These are phyloP conservation scores for Myrica gale DNA, from an alignment of 306 rosid species.

Conservation along the genomic window DNA sequence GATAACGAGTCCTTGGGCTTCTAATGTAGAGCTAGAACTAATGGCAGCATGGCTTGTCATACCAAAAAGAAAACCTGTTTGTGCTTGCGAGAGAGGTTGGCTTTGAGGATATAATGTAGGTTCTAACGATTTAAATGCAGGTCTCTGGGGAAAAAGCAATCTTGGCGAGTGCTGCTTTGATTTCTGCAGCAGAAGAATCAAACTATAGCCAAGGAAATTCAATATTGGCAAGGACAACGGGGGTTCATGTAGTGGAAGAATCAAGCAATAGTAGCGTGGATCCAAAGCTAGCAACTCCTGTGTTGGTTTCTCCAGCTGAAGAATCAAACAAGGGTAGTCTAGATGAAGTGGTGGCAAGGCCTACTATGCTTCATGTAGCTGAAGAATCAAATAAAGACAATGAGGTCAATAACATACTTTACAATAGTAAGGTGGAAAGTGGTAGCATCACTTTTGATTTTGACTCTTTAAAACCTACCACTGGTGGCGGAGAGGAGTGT, in stretches of 20 bases:
- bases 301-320: slow-evolving; percentile 21
- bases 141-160: slow-evolving; percentile 28
- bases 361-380: slow-evolving; percentile 16
- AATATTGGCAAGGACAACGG: slow-evolving; percentile 6
- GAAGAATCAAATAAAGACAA: slow-evolving; percentile 18
- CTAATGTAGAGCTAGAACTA: too few relatives aligned
- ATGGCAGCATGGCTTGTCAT: too few relatives aligned
- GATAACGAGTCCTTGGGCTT: too few relatives aligned
- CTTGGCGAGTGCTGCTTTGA: slow-evolving; percentile 4
- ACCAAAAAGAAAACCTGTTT: neutral
- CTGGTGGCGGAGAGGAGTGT: slow-evolving; percentile 35
- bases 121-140: slow-evolving; percentile 39
- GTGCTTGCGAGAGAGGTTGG: neutral
- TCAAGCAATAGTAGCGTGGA: neutral
- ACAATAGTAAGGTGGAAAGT: slow-evolving; percentile 35
- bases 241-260: neutral
- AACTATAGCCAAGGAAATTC: neutral
- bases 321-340: slow-evolving; percentile 19
- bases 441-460: slow-evolving; percentile 32
- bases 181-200: slow-evolving; percentile 7
- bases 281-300: neutral
- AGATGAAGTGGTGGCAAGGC: slow-evolving; percentile 20
- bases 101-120: slow-evolving; percentile 18
- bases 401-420: slow-evolving; percentile 15
- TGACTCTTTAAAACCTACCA: slow-evolving; percentile 32